Base-by-base conservation (phyloP, 768 basidiomycete genomes). In the Phlegmacium glaucopus region DNA sequence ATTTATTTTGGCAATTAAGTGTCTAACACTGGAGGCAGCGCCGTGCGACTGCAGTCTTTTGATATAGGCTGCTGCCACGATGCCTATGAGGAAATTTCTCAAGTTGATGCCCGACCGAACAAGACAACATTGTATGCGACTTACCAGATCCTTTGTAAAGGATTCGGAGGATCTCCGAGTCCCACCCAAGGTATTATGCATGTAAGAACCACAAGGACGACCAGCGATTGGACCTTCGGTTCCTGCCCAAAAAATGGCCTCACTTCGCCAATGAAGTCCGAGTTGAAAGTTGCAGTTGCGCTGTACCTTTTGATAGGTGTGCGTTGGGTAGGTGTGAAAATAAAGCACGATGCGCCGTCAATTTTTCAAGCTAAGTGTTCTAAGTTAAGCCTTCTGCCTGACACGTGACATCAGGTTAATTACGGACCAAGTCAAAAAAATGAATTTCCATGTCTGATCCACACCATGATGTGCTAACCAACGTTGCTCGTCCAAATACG, bases 111-210 rank as follows among this genome's bases (percentile, higher is more conserved):
- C 27, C 22, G 32, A 30, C 13, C 13, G 22, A 13, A 8, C 16
- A 28, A 18, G 12, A 36, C 11, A 9, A 15, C 12, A 37, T 32
- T n/a, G 26, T 36, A 16, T n/a, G n/a, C n/a, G n/a, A 39, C 51
- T 18, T 57, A 77, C 80, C 85, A 85, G 83, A 61, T 87, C 85
- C 58, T 87, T 84, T 3, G 81, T 82, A 63, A 85, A 87, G 1
- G 81, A 83, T 61, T 87, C 87, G 57, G 87, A 89, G 1, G 77
- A 71, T 30, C 80, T 68, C 6, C n/a, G n/a, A 22, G 22, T 22
- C 22, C 81, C 80, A 12, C 79, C 82, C 3, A 82, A 65, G 12
- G 80, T 80, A 86, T 87, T 60, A 87, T 89, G 66, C 84, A 84
- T 0, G 87, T 89, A 8, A 85, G 87, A 2, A 83, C 85, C 25